Conservation (phyloP, 2,329 filamentous ascomycete species). For the Clarireedia homoeocarpa region DNA sequence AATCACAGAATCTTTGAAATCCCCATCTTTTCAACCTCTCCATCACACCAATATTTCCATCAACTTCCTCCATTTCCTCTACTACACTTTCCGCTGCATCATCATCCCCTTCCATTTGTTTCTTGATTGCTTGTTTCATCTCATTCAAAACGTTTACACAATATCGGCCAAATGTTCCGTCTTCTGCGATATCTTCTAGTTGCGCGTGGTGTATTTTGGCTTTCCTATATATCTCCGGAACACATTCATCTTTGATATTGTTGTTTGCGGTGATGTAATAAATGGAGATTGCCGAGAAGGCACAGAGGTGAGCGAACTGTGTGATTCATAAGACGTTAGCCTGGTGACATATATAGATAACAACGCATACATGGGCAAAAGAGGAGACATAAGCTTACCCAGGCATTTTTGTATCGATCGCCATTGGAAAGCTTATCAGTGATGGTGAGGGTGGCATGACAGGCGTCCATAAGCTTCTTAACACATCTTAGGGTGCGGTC, state of each 20-base stretch:
- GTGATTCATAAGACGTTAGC: not conserved
- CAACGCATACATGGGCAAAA: not conserved
- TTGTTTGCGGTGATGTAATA: not conserved
- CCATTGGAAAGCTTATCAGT: not conserved
- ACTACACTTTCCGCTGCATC: too few relatives aligned
- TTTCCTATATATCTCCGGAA: not conserved
- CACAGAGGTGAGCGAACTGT: not conserved
- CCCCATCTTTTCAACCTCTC: too few relatives aligned
- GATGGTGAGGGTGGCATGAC: not conserved
- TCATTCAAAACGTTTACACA: not conserved
- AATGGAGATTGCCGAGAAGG: not conserved
- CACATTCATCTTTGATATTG: rapidly evolving
- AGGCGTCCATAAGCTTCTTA: not conserved
- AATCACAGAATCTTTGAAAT: too few relatives aligned
- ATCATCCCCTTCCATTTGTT: not conserved
- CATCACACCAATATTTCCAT: too few relatives aligned
- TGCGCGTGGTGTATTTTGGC: not conserved
- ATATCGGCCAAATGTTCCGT: not conserved
- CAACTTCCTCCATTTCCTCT: too few relatives aligned
- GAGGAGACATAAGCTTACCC: not conserved
- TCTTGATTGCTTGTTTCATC: not conserved
- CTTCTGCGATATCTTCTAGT: not conserved
- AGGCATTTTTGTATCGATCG: not conserved
- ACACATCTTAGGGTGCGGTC: not conserved
- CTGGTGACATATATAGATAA: not conserved